A percentile compares a stretch with the other conserved stretches of the same genome.
phyloP scores from a whole-genome alignment of 1,284 basidiomycete genomes.

The Ceratobasidium sp. region DNA sequence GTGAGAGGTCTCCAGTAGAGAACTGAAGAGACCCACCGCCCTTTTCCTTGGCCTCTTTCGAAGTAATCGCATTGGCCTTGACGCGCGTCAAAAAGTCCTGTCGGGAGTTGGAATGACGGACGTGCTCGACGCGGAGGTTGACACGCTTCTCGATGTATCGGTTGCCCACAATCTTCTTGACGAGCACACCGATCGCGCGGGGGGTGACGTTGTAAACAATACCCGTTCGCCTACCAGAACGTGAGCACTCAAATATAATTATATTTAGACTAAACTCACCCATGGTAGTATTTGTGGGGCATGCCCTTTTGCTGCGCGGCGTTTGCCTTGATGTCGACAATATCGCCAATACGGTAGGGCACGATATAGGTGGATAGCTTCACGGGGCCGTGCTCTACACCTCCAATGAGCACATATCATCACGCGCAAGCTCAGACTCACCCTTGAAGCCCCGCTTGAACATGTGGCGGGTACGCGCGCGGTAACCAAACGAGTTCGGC shows the following conservation, averaged over 20 bases:
- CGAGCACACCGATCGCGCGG: constrained; percentile 94
- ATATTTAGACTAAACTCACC: constrained; percentile 62
- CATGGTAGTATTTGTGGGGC: constrained; percentile 98
- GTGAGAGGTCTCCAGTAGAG: constrained; percentile 23
- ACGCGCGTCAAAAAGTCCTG: constrained; percentile 98
- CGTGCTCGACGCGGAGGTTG: constrained; percentile 98
- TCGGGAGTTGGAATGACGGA: constrained; percentile 98
- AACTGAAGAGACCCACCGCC: constrained; percentile 72
- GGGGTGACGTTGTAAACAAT: constrained; percentile 99
- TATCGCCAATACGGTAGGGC: constrained; percentile 95
- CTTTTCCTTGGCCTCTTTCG: constrained; percentile 86
- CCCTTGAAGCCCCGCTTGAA: constrained; percentile 98
- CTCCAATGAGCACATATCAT: constrained; percentile 48
- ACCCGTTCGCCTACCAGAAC: constrained; percentile 81
- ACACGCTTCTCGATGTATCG: constrained; percentile 99
- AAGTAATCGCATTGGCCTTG: constrained; percentile 89
- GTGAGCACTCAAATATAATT: neutral
- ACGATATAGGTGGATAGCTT: constrained; percentile 94
- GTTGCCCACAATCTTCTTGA: constrained; percentile 99
- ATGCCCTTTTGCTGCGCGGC: constrained; percentile 99
- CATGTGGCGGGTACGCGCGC: constrained; percentile 99
- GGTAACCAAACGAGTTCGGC: constrained; percentile 99
- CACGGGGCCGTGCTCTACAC: constrained; percentile 87
- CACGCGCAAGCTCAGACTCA: constrained; percentile 55
- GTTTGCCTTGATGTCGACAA: constrained; percentile 99